A percentile compares a stretch with the other conserved stretches of the same genome.
Evolutionary conservation across 2,329 filamentous ascomycete genomes (phyloP).

Genomic region (Claviceps sp.): DNA sequence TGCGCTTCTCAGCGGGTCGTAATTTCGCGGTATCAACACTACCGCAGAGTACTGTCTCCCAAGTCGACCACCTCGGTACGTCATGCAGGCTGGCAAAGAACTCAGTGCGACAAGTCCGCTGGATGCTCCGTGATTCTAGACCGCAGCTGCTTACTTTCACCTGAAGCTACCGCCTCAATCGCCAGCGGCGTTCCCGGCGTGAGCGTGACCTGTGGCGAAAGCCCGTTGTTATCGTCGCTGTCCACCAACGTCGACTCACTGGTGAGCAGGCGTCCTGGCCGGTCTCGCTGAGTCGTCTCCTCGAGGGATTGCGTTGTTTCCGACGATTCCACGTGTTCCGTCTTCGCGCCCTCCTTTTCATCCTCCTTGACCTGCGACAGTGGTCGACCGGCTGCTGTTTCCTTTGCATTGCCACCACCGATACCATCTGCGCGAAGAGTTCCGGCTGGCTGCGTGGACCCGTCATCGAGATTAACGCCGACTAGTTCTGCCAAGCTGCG

Average conservation of each 20-base stretch:
- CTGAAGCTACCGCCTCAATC: constrained; percentile 15
- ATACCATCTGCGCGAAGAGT: constrained; percentile 12
- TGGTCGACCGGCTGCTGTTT: constrained; percentile 11
- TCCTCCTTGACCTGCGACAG: constrained; percentile 26
- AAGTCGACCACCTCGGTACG: too few relatives aligned
- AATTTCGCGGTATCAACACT: too few relatives aligned
- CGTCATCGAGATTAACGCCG: constrained; percentile 45
- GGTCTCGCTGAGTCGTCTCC: background rate
- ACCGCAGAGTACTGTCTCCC: too few relatives aligned
- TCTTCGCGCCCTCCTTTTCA: constrained; percentile 20
- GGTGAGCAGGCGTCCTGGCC: background rate
- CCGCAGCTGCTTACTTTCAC: constrained; percentile 30
- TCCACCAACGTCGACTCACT: constrained; percentile 5
- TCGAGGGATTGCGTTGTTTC: background rate
- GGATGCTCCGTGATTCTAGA: constrained; percentile 23
- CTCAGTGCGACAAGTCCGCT: constrained; percentile 21
- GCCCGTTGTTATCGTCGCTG: background rate
- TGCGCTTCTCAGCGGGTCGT: background rate
- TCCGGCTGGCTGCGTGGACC: constrained; percentile 18
- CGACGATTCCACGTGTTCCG: constrained; percentile 18
- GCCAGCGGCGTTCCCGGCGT: constrained; percentile 28
- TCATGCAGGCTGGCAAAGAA: background rate
- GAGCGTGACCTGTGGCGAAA: constrained; percentile 6
- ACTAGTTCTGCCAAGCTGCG: constrained; percentile 76
- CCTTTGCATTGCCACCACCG: constrained; percentile 9